Conservation (phyloP, 2,329 filamentous ascomycete species). For the Rugonectria rugulosa region DNA sequence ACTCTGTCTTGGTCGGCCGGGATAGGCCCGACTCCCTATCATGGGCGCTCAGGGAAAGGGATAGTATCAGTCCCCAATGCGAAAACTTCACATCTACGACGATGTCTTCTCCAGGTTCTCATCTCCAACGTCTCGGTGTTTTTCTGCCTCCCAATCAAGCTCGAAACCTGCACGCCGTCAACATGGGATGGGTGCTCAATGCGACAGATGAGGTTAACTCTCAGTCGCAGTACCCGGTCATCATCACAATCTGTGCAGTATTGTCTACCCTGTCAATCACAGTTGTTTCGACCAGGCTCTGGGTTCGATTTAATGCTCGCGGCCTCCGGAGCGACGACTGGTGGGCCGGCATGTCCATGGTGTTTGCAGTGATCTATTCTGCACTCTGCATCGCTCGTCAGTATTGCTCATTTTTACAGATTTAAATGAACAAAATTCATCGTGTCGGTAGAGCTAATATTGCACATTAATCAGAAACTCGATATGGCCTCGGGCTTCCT, state of each 20-base stretch:
- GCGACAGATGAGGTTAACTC: constrained; percentile 55
- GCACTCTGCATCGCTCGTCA: constrained; percentile 58
- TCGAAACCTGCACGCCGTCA: constrained; percentile 3
- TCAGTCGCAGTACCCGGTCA: constrained; percentile 56
- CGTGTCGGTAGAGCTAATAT: too few relatives aligned
- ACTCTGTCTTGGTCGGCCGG: too few relatives aligned
- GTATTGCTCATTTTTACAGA: too few relatives aligned
- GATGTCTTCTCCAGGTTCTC: background rate
- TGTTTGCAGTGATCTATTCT: constrained; percentile 58
- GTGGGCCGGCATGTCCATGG: constrained; percentile 48
- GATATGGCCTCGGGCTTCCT: constrained; percentile 60
- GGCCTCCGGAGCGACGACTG: constrained; percentile 58
- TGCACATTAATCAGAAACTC: constrained; percentile 53
- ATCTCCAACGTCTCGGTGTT: background rate
- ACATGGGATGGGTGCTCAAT: constrained; percentile 61
- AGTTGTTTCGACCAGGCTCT: constrained; percentile 52
- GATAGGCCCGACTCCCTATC: background rate
- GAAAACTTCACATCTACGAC: background rate
- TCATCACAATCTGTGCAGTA: constrained; percentile 57
- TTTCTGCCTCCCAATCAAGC: background rate
- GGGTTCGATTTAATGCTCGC: constrained; percentile 50
- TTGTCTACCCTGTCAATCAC: constrained; percentile 52
- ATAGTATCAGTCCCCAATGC: background rate
- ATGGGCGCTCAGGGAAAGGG: background rate
- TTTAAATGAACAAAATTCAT: too few relatives aligned